Base-by-base conservation (phyloP, 495 filamentous ascomycete species). In the Aspergillus ostianus region DNA sequence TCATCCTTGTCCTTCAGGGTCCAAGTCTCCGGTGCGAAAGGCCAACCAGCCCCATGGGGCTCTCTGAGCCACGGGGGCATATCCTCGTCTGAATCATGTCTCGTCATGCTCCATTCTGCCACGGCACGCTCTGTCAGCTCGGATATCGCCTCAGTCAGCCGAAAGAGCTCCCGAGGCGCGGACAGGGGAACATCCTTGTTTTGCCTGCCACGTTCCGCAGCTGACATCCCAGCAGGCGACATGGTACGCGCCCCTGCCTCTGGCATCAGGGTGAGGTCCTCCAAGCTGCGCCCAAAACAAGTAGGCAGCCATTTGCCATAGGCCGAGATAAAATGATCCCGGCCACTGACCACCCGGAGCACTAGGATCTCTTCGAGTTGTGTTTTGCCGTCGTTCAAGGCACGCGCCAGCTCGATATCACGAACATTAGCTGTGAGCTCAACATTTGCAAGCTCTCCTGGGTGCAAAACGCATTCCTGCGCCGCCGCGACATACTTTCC, bases 241-340 rank as follows among this genome's bases (percentile, higher is more conserved):
- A 87, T 59, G 62, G 78, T 78, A 72, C 84, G 72, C 73, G 90
- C 73, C 66, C 92, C 77, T 20, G 87, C 86, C 59, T 94, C 90
- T 0, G 94, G 92, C 49, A 97, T 86, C 18, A 85, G 83, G 18
- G 93, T 90, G 17, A 98, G 82, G 63, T 94, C 90, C 52, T 90
- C 86, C 45, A 98, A 78, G 8, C 89, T 90, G 51, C 89, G 86
- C 0, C 91, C 92, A 55, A 97, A 92, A 62, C 85, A 90, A 0
- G 89, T 92, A 21, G 86, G 90, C 3, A 86, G 72, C 94, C 94
- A 99, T 0, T 77, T 73, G 0, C 85, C 93, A 4, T 80, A 82
- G 8, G 95, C 78, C 1, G 92, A 86, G 51, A 99, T 83, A 69
- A 99, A 99, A 70, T 97, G 89, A 61, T 99, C 94, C 52, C 91